phyloP scores from a whole-genome alignment of 1,284 basidiomycete species.

The Apiotrichum gracile region DNA sequence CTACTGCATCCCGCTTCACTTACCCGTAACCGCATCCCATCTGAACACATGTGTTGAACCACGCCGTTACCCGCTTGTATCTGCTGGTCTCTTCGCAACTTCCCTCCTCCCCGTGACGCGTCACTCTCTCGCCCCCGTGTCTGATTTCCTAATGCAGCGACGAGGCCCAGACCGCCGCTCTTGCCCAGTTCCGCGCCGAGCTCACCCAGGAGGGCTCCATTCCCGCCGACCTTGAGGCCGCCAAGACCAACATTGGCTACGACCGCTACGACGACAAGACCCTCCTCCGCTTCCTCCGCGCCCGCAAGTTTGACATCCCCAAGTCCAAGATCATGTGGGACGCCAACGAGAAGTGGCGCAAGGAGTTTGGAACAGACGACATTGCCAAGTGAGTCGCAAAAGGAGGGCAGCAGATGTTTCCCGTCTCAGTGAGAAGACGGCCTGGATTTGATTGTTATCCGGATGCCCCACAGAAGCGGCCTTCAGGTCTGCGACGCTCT shows the following conservation, averaged over 20 bases:
- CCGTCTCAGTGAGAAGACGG: no score
- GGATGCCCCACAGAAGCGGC: no score
- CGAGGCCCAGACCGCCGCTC: slow-evolving; percentile 58
- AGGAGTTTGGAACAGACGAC: slow-evolving; percentile 80
- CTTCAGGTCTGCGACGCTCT: no score
- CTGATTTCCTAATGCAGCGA: no score
- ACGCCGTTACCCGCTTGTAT: background rate
- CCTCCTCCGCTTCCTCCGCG: slow-evolving; percentile 82
- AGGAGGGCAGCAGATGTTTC: no score
- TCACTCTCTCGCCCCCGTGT: no score
- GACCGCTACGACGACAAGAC: slow-evolving; percentile 75
- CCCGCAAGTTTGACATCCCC: slow-evolving; percentile 81
- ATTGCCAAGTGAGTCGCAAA: slow-evolving; percentile 61
- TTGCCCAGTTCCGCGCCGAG: slow-evolving; percentile 66
- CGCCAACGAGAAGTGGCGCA: slow-evolving; percentile 82
- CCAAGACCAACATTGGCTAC: slow-evolving; percentile 41
- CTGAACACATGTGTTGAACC: no score
- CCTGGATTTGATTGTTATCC: no score
- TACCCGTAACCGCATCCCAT: no score
- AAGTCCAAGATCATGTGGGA: slow-evolving; percentile 81
- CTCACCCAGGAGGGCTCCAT: slow-evolving; percentile 48
- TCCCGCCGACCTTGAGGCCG: slow-evolving; percentile 35
- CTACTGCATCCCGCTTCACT: no score
- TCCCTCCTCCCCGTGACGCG: no score
- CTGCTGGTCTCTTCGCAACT: background rate